Evolutionary conservation across 106 monocot species (phyloP).

Genomic region (Acorus gramineus): DNA sequence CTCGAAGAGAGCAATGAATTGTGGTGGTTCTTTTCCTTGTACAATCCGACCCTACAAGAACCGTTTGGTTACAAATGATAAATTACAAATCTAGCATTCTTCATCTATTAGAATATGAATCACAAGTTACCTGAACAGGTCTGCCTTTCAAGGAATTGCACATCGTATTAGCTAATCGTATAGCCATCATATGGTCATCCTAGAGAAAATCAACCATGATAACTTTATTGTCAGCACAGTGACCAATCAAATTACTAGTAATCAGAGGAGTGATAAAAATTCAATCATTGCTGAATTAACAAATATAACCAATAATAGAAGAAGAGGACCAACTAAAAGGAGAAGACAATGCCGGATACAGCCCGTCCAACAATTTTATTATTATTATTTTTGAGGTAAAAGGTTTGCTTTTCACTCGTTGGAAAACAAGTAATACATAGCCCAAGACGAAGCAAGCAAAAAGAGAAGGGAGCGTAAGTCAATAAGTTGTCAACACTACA

Average conservation of each 20-base stretch:
- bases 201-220: slow-evolving; percentile 10
- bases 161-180: slow-evolving; percentile 75
- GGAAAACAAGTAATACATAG: no score
- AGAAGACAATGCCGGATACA: no score
- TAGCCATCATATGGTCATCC: slow-evolving; percentile 82
- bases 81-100: not conserved
- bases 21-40: slow-evolving; percentile 92
- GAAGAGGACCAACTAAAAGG: no score
- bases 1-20: slow-evolving; percentile 90
- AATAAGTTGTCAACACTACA: no score
- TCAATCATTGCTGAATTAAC: no score
- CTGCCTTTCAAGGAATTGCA: slow-evolving; percentile 82
- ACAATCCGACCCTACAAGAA: slow-evolving; percentile 68
- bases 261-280: no score
- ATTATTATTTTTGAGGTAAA: no score
- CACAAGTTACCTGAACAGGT: slow-evolving; percentile 55
- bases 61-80: not conserved
- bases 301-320: no score
- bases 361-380: no score
- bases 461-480: no score
- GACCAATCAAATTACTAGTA: not conserved
- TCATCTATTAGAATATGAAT: not conserved
- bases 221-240: not conserved
- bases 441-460: no score
- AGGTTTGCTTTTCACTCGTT: no score